phyloP scores from a whole-genome alignment of 306 rosid genomes.

The Pyrus communis region DNA sequence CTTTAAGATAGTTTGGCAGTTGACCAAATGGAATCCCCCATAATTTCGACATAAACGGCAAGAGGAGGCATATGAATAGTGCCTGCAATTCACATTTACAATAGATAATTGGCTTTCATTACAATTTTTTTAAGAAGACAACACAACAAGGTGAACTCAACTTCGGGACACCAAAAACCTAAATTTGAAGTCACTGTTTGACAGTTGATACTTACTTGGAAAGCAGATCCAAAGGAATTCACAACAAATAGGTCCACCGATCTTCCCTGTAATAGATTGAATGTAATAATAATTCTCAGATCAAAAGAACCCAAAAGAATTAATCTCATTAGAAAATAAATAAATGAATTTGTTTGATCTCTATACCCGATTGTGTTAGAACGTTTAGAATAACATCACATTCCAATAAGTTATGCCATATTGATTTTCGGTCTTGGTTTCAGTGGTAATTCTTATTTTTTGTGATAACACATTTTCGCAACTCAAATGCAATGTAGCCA shows the following conservation, averaged over 20 bases:
- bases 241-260: constrained; percentile 78
- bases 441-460: background rate
- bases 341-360: background rate
- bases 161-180: background rate
- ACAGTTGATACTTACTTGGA: constrained; percentile 53
- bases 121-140: background rate
- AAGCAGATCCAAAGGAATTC: constrained; percentile 87
- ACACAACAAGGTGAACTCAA: background rate
- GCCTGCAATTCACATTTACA: constrained; percentile 51
- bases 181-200: background rate
- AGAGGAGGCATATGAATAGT: constrained; percentile 62
- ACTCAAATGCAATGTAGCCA: background rate
- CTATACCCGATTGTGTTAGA: background rate
- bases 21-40: constrained; percentile 84
- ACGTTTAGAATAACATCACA: background rate
- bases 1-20: constrained; percentile 76
- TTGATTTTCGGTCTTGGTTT: background rate
- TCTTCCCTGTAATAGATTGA: constrained; percentile 52
- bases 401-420: background rate
- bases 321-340: background rate
- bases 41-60: constrained; percentile 76
- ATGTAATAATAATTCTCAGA: background rate
- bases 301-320: background rate
- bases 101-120: constrained; percentile 14
- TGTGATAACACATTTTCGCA: background rate